A percentile compares a stretch with the other conserved stretches of the same genome.
phyloP scores from a whole-genome alignment of 2,329 filamentous ascomycete species.

The Pseudogymnoascus sp. region DNA sequence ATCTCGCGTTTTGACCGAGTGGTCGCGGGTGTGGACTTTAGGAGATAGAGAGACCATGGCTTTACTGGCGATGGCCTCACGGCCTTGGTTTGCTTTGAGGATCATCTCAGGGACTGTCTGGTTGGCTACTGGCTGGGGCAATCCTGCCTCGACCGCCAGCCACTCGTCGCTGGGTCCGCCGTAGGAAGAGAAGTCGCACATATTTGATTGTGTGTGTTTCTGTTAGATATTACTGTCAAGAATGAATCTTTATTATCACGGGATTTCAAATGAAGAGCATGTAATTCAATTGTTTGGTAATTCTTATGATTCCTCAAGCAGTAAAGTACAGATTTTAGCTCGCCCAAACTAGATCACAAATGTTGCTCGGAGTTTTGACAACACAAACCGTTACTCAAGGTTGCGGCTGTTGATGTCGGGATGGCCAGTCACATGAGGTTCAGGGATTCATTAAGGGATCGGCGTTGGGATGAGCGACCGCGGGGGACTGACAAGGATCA shows the following conservation, averaged over 20 bases:
- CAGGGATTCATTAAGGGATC: not conserved
- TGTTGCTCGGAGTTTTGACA: too few relatives aligned
- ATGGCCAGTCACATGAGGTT: too few relatives aligned
- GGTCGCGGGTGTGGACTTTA: conserved; percentile 30
- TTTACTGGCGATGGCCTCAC: not conserved
- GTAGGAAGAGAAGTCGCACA: conserved; percentile 34
- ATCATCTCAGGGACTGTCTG: not conserved
- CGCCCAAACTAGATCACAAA: too few relatives aligned
- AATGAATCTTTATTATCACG: too few relatives aligned
- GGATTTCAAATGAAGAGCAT: too few relatives aligned
- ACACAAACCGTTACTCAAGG: too few relatives aligned
- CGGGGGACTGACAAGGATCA: not conserved
- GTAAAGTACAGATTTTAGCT: too few relatives aligned
- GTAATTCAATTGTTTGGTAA: too few relatives aligned
- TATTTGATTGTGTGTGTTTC: conserved; percentile 13
- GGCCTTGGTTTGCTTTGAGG: not conserved
- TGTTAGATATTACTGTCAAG: not conserved
- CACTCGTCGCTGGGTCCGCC: conserved; percentile 36
- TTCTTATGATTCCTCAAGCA: too few relatives aligned
- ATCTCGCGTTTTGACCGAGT: conserved; percentile 37
- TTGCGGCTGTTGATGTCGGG: too few relatives aligned
- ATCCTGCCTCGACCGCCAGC: conserved; percentile 30
- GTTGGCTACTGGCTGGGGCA: not conserved
- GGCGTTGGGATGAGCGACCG: not conserved
- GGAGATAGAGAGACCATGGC: not conserved